Evolutionary conservation across 2,329 filamentous ascomycete species (phyloP), one percentile per base, ranked within the genome.

Genomic region (Neopestalotiopsis rosae): DNA sequence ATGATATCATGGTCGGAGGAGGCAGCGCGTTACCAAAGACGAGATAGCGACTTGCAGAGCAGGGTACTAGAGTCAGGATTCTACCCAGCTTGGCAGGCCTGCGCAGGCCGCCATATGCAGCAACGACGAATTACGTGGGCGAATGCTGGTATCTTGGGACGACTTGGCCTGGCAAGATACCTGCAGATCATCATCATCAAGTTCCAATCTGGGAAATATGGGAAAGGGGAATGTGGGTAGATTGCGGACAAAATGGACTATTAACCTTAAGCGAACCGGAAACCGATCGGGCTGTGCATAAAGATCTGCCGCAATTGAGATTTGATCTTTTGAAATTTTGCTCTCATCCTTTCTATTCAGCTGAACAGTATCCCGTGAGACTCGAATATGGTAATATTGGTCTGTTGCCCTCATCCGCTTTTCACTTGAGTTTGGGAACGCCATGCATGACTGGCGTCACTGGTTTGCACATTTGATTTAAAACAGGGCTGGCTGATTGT

Each of bases 1-100:
- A 61, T 61, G 59, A 61, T 61, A 61, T 40, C 59, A 61, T 61
- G 17, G 14, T 17, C n/a, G 13, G 32, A 61, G 30, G 17, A 40
- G 34, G 14, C 12, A 9, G 17, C 28, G 34, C 45, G 45, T 52
- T 52, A 52, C 45, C n/a, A 52, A 52, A 52, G 45, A 52, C n/a
- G 45, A 52, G 45, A 52, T 52, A 20, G 45, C n/a, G 45, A 52
- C 45, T 52, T 52, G 45, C 45, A 52, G 45, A 52, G n/a, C 45
- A 52, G 45, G 45, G 45, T 52, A 52, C 17, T 17, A 52, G 17
- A 20, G 45, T 7, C 57, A 59, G 57, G 57, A 28, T 28, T 30
- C 24, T 10, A 59, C 57, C 57, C 24, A 30, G 57, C 57, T 59
- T 59, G 57, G 57, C 20, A 59, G 57, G 30, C 30, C 57, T 52